Base-by-base conservation (phyloP, 345 rosid species). In the Stellera chamaejasme region DNA sequence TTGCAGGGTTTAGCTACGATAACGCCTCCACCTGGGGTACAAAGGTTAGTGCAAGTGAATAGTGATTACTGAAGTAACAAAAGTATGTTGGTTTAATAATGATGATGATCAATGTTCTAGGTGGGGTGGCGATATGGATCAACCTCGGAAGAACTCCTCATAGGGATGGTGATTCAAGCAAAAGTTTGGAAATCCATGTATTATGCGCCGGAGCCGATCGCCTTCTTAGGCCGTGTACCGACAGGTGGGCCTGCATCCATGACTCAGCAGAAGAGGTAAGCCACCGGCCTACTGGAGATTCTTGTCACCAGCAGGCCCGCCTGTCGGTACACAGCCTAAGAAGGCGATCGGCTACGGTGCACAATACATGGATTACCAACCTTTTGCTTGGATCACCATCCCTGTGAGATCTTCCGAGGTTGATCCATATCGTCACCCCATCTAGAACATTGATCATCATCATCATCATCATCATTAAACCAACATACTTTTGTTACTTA, bases 101-200 rank as follows among this genome's bases (percentile, higher is more conserved):
- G 23, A 19, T 19, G 23, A 19, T 19, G 23, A 19, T 19, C 23
- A 19, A 36, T 10, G 6, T 45, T 46, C 32, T 25, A 84, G 86
- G 15, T 78, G 9, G 94, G 96, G 5, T 83, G 78, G 88, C 67
- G 74, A 41, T 84, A 90, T 43, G 97, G 80, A 36, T 75, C 97
- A 13, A 42, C 61, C 0, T 7, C 80, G 1, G 91, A 90, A 66
- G 97, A 85, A 28, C 0, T 59, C 3, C 50, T 79, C 5, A 87
- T 96, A 0, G 78, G 96, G 7, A 11, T 81, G 1, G 27, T 7
- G 48, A 77, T 90, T 41, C 93, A 86, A 10, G 19, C 58, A 2
- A 78, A 70, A 60, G 93, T 85, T 2, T 90, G 93, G 90, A 72
- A 55, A 23, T 59, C 82, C 15, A 19, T 36, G 1, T 60, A 19